Evolutionary conservation across 371 early-diverging fungal genomes (phyloP).

Genomic region (Mucor circinelloides): DNA sequence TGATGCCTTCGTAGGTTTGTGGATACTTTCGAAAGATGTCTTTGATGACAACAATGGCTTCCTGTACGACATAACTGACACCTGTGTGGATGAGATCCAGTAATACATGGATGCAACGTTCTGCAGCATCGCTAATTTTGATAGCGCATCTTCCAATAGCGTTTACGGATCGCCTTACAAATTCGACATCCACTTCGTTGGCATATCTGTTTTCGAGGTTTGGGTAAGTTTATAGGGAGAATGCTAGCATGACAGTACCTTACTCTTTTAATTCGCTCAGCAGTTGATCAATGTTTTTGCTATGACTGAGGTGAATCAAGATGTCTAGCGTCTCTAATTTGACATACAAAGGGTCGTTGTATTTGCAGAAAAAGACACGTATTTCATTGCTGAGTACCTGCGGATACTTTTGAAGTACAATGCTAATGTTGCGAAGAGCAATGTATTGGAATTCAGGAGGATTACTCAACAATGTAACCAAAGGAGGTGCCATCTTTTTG

Average conservation of each 20-base stretch:
- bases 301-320: slow-evolving; percentile 84
- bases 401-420: slow-evolving; percentile 93
- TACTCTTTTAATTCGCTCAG: slow-evolving; percentile 92
- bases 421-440: slow-evolving; percentile 90
- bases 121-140: slow-evolving; percentile 89
- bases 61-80: slow-evolving; percentile 92
- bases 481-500: slow-evolving; percentile 89
- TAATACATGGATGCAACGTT: slow-evolving; percentile 84
- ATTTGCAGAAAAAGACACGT: slow-evolving; percentile 97
- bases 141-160: slow-evolving; percentile 94
- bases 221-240: neutral
- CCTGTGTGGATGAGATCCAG: slow-evolving; percentile 89
- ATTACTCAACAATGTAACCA: slow-evolving; percentile 89
- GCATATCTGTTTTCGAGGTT: slow-evolving; percentile 66
- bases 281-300: slow-evolving; percentile 86
- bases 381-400: slow-evolving; percentile 89
- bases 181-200: slow-evolving; percentile 96
- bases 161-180: slow-evolving; percentile 89
- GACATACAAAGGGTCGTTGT: slow-evolving; percentile 98
- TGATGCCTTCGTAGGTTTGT: slow-evolving; percentile 83
- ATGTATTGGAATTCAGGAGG: slow-evolving; percentile 96
- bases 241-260: slow-evolving; percentile 10
- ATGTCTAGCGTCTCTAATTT: slow-evolving; percentile 96
- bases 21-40: slow-evolving; percentile 96
- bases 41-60: slow-evolving; percentile 90